Conservation (phyloP, 2,329 filamentous ascomycete species). For the Geosmithia putterillii region DNA sequence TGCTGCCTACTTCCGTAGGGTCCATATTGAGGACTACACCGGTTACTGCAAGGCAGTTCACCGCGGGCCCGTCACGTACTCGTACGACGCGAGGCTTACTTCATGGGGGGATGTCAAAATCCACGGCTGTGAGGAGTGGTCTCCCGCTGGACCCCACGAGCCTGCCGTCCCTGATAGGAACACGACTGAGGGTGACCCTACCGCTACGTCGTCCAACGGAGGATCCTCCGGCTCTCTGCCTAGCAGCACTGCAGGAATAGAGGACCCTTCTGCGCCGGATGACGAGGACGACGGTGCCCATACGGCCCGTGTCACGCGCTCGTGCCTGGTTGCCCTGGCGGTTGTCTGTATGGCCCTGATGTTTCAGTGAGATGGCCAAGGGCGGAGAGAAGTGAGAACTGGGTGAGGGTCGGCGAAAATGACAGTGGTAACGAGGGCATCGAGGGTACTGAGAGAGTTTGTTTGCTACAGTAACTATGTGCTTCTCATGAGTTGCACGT, state of each 20-base stretch:
- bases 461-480: too few relatives aligned
- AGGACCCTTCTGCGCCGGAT: too few relatives aligned
- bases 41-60: constrained; percentile 12
- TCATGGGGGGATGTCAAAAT: constrained; percentile 17
- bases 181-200: background rate
- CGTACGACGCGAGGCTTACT: constrained; percentile 12
- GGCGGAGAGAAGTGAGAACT: too few relatives aligned
- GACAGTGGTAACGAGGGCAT: too few relatives aligned
- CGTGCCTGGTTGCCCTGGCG: too few relatives aligned
- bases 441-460: too few relatives aligned
- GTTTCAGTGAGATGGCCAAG: too few relatives aligned
- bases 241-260: background rate
- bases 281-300: too few relatives aligned
- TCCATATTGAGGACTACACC: constrained; percentile 16
- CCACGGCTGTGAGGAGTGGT: constrained; percentile 5
- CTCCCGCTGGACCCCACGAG: background rate
- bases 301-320: too few relatives aligned
- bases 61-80: constrained; percentile 11
- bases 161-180: background rate
- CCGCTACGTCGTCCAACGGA: background rate
- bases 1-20: constrained; percentile 10
- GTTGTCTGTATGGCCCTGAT: too few relatives aligned
- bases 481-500: too few relatives aligned
- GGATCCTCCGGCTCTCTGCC: background rate
- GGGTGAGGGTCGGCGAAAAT: too few relatives aligned